Conservation (phyloP, 208 protist species). For the Acanthamoeba castellanii region DNA sequence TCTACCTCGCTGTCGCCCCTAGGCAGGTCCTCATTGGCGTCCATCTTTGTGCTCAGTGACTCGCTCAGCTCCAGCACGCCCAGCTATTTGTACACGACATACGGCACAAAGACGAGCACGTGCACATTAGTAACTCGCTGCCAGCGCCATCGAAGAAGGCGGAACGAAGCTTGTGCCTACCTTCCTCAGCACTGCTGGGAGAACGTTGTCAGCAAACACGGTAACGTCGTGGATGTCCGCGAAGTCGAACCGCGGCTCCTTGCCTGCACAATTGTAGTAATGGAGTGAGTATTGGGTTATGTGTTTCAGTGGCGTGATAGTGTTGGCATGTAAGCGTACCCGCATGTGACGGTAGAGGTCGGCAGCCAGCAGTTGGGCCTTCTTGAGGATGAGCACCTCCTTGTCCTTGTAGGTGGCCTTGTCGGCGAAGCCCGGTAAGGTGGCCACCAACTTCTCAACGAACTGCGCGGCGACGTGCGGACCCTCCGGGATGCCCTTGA, state of each 20-base stretch:
- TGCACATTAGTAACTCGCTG: not conserved
- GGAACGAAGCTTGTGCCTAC: not conserved
- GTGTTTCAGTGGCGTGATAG: not conserved
- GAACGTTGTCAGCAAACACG: constrained; percentile 81
- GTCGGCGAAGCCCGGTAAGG: constrained; percentile 79
- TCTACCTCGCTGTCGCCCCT: constrained; percentile 68
- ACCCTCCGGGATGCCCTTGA: not conserved
- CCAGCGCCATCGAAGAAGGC: not conserved
- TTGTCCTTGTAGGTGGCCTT: not conserved
- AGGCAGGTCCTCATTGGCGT: not conserved
- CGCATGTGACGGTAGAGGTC: constrained; percentile 74
- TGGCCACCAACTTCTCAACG: constrained; percentile 52
- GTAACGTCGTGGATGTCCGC: constrained; percentile 73
- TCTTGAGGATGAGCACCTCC: constrained; percentile 75
- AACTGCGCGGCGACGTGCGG: constrained; percentile 42
- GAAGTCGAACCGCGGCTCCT: constrained; percentile 77
- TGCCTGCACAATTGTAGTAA: not conserved
- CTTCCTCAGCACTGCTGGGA: constrained; percentile 80
- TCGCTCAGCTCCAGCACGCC: constrained; percentile 70
- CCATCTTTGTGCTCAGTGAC: not conserved
- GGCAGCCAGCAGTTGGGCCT: constrained; percentile 78
- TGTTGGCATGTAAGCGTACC: not conserved
- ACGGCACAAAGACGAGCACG: not conserved
- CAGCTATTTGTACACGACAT: not conserved
- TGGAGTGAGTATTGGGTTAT: not conserved